These are phyloP conservation scores for Dendrobium nobile DNA, from an alignment of 106 monocot species.

Conservation along the genomic window DNA sequence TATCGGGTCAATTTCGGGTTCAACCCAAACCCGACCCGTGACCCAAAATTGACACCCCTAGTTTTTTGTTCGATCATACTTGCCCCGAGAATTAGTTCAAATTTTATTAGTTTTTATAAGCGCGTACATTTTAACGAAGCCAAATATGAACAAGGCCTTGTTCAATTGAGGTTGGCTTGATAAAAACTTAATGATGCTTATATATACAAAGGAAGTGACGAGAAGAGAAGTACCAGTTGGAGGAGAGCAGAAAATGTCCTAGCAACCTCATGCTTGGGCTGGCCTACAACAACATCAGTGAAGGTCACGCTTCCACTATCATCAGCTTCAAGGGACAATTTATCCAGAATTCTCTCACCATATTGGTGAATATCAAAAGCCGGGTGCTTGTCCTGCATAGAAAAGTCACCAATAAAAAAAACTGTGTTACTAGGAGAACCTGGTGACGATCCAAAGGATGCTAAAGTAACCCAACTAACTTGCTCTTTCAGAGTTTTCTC, in stretches of 20 bases:
- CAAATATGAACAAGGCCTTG: no score
- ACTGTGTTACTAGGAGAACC: background rate
- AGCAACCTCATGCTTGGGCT: slow-evolving; percentile 59
- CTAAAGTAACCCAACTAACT: slow-evolving; percentile 22
- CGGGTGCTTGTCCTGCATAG: slow-evolving; percentile 42
- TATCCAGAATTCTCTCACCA: slow-evolving; percentile 62
- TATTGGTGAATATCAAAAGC: slow-evolving; percentile 82
- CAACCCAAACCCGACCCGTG: no score
- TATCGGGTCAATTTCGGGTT: no score
- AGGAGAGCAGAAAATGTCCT: slow-evolving; percentile 22
- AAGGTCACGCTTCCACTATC: slow-evolving; percentile 35
- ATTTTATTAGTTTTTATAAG: no score
- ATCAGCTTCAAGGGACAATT: slow-evolving; percentile 41
- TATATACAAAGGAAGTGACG: background rate
- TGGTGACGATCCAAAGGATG: background rate
- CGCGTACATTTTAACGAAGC: no score
- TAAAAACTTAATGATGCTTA: no score
- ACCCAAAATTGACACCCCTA: no score
- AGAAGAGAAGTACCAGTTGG: slow-evolving; percentile 15
- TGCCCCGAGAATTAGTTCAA: no score
- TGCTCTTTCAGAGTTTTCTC: slow-evolving; percentile 70
- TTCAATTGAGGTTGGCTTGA: no score
- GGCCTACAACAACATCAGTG: slow-evolving; percentile 49
- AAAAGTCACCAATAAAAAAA: background rate
- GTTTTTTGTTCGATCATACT: no score